Evolutionary conservation across 2,329 filamentous ascomycete species (phyloP).

Genomic region (Epichloe baconii): DNA sequence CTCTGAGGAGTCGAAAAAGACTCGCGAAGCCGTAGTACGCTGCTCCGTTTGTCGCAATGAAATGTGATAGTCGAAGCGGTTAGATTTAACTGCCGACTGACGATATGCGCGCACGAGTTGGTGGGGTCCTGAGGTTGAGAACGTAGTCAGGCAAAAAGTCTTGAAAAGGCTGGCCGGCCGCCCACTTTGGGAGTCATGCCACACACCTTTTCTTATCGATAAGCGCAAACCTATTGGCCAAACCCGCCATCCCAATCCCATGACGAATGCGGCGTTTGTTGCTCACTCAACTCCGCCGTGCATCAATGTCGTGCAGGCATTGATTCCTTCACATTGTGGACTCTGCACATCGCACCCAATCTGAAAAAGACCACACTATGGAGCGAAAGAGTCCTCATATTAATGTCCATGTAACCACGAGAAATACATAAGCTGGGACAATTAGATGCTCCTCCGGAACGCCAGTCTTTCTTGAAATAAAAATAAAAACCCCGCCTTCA

Average conservation of each 20-base stretch:
- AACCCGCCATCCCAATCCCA: too few relatives aligned
- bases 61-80: neutral
- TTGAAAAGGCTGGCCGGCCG: neutral
- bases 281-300: too few relatives aligned
- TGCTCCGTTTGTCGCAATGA: neutral
- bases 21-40: too few relatives aligned
- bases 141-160: neutral
- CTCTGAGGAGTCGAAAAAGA: neutral
- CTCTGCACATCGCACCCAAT: too few relatives aligned
- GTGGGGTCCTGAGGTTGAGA: neutral
- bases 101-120: neutral
- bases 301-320: neutral
- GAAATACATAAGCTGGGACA: neutral
- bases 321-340: neutral
- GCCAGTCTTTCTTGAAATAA: neutral
- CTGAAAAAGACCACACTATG: too few relatives aligned
- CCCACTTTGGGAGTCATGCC: slow-evolving; percentile 7
- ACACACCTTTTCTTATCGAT: slow-evolving; percentile 19
- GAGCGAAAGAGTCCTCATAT: neutral
- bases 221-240: slow-evolving; percentile 4
- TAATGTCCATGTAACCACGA: neutral
- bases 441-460: neutral
- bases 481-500: neutral
- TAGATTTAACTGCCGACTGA: neutral
- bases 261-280: too few relatives aligned